Conservation (phyloP, 768 basidiomycete genomes). For the Dentipellis sp. region DNA sequence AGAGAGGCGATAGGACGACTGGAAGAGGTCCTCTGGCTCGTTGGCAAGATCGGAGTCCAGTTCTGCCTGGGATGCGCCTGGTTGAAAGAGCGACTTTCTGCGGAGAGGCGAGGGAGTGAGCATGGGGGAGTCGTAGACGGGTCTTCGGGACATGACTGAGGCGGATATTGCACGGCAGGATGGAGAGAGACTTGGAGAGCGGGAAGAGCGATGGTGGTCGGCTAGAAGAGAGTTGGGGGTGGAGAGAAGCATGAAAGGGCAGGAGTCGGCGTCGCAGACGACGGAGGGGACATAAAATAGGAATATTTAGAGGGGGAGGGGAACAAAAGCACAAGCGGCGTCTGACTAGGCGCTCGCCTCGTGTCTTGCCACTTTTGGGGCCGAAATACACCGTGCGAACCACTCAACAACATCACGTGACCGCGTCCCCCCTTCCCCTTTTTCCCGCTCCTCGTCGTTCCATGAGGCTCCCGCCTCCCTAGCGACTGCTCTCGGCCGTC, state of each 20-base stretch:
- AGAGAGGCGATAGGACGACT: slow-evolving; percentile 1
- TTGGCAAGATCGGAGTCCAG: slow-evolving; percentile 6
- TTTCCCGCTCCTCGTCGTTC: neutral
- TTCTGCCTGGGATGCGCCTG: slow-evolving; percentile 5
- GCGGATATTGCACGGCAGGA: neutral
- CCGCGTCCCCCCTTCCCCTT: neutral
- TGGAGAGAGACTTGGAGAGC: slow-evolving; percentile 1
- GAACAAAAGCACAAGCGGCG: neutral
- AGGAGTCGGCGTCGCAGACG: neutral
- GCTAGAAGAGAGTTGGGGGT: neutral
- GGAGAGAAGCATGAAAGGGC: neutral
- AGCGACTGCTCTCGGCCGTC: too few relatives aligned
- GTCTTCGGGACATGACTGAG: neutral
- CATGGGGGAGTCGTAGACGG: slow-evolving; percentile 6
- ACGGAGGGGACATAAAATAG: neutral
- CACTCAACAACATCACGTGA: slow-evolving; percentile 13
- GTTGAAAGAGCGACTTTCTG: slow-evolving; percentile 9
- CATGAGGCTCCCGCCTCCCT: neutral
- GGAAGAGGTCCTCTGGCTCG: slow-evolving; percentile 9
- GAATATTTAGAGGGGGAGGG: neutral
- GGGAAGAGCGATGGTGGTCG: neutral
- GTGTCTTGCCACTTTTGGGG: neutral
- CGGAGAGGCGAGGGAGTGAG: slow-evolving; percentile 12
- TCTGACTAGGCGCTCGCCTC: neutral
- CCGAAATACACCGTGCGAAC: slow-evolving; percentile 8